Evolutionary conservation across 2,329 filamentous ascomycete genomes (phyloP).

Genomic region (Bipolaris cookei): DNA sequence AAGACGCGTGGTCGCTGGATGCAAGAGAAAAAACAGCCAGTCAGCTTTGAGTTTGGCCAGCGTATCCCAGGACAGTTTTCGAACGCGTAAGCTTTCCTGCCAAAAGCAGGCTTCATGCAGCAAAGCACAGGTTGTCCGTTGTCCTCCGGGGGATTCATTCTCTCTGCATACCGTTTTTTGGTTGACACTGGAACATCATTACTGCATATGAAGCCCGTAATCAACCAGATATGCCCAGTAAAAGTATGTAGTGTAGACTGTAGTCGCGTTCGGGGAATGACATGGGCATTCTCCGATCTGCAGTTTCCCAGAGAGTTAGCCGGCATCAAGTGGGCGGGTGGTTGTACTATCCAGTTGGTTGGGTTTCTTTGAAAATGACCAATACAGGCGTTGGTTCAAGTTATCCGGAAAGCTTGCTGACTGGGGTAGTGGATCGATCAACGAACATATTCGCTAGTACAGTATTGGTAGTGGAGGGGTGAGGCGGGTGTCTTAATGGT

Average conservation of each 20-base stretch:
- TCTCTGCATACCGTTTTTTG: conserved; percentile 9
- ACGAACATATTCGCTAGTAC: conserved; percentile 14
- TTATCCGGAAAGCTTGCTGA: background rate
- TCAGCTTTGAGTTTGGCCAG: conserved; percentile 3
- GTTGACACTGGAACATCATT: conserved; percentile 18
- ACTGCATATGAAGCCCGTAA: conserved; percentile 12
- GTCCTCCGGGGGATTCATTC: background rate
- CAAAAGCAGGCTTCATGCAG: conserved; percentile 32
- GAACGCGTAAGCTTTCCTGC: conserved; percentile 39
- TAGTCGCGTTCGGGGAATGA: conserved; percentile 7
- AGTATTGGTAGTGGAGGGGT: conserved; percentile 12
- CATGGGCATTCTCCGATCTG: conserved; percentile 5
- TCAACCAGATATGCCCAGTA: conserved; percentile 2
- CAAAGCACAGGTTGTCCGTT: background rate
- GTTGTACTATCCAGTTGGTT: background rate
- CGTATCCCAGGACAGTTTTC: too few species aligned
- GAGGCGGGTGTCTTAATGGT: conserved; percentile 25
- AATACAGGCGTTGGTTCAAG: background rate
- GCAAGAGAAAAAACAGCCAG: background rate
- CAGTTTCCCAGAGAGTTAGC: background rate
- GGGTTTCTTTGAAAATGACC: background rate
- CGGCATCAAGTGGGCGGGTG: background rate
- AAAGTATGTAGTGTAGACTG: conserved; percentile 1
- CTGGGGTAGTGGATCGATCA: conserved; percentile 6
- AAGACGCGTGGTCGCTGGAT: too few species aligned